phyloP scores from a whole-genome alignment of 768 basidiomycete species.

The Chlorophyllum brunneum region DNA sequence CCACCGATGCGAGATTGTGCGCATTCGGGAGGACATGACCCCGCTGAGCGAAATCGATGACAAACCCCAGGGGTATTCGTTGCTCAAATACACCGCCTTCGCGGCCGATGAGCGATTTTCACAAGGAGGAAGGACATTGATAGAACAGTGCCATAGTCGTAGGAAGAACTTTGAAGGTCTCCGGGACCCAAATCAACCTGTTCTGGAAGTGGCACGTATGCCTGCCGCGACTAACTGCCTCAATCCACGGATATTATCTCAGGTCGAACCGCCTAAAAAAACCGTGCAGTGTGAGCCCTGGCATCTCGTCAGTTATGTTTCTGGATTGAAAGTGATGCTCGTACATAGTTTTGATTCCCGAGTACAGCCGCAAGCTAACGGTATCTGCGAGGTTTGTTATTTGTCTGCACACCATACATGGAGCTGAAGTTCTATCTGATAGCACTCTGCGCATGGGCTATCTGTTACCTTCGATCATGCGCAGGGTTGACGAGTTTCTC shows the following conservation, averaged over 20 bases:
- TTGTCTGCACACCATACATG: not conserved
- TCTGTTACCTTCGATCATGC: slow-evolving; percentile 71
- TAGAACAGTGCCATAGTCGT: slow-evolving; percentile 21
- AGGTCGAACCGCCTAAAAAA: slow-evolving; percentile 38
- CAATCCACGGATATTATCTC: slow-evolving; percentile 35
- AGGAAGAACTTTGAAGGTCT: slow-evolving; percentile 62
- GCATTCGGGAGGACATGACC: slow-evolving; percentile 60
- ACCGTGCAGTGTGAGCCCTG: slow-evolving; percentile 54
- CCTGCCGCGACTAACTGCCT: slow-evolving; percentile 53
- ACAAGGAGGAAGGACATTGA: slow-evolving; percentile 8
- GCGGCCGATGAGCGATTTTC: slow-evolving; percentile 1
- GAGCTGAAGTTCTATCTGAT: not conserved
- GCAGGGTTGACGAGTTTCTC: slow-evolving; percentile 68
- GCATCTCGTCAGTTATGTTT: not conserved
- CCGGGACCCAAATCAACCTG: slow-evolving; percentile 59
- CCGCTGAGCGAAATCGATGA: slow-evolving; percentile 70
- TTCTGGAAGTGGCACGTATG: slow-evolving; percentile 63
- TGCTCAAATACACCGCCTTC: slow-evolving; percentile 1
- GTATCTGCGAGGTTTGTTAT: slow-evolving; percentile 64
- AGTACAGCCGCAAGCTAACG: slow-evolving; percentile 68
- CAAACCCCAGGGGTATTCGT: slow-evolving; percentile 46
- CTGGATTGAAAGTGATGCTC: not conserved
- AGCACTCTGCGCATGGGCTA: slow-evolving; percentile 68
- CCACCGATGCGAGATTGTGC: slow-evolving; percentile 56
- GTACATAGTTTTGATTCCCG: slow-evolving; percentile 74